phyloP scores from a whole-genome alignment of 257 asterid genomes.

The Penstemon newberryi region DNA sequence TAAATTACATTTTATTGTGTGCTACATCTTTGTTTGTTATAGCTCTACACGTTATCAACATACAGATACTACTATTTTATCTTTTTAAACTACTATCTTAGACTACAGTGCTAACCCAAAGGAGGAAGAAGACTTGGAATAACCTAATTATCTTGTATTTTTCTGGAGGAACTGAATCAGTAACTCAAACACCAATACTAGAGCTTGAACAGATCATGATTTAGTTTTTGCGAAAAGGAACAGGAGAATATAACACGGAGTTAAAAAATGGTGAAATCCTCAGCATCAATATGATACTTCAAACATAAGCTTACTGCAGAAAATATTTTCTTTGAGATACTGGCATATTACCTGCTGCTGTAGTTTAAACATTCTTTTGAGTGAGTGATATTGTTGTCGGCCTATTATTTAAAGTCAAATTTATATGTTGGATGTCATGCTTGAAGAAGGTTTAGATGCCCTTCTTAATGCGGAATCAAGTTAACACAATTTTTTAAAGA shows the following conservation, averaged over 20 bases:
- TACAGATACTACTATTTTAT: background rate
- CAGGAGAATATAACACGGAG: background rate
- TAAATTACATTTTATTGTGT: background rate
- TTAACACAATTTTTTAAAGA: constrained; percentile 11
- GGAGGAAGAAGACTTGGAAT: background rate
- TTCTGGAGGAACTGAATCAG: background rate
- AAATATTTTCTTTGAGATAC: background rate
- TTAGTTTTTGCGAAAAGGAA: background rate
- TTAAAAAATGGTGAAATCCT: background rate
- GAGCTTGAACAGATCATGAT: background rate
- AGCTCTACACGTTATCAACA: constrained; percentile 9
- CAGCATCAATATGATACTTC: constrained; percentile 4
- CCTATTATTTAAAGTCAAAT: constrained; percentile 4
- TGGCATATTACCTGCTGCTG: constrained; percentile 8
- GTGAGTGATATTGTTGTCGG: background rate
- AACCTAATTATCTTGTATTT: background rate
- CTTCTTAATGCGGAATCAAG: constrained; percentile 8
- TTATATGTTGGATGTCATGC: background rate
- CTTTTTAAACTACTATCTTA: background rate
- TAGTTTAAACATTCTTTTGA: background rate
- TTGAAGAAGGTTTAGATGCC: background rate
- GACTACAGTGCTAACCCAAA: background rate
- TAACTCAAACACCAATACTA: constrained; percentile 4
- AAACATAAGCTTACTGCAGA: constrained; percentile 1
- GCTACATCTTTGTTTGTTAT: constrained; percentile 12